A percentile compares a stretch with the other conserved stretches of the same genome.
Evolutionary conservation across 202 grass and related monocot genomes (phyloP).

Genomic region (Zizania palustris): DNA sequence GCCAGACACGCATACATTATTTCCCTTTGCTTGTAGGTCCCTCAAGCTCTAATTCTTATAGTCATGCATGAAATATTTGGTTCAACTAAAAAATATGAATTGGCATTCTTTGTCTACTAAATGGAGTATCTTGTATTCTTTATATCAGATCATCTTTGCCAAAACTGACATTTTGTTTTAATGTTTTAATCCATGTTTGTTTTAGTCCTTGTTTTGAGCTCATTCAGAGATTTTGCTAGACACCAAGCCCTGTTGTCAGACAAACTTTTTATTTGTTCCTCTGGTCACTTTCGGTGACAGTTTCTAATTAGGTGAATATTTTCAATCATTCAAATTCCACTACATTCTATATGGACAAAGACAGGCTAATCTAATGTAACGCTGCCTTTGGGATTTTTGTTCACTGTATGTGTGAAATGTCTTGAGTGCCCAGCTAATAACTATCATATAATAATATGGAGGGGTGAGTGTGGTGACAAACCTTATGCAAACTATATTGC

Average conservation of each 20-base stretch:
- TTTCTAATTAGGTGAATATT: background rate
- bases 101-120: background rate
- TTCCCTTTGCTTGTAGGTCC: background rate
- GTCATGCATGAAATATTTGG: background rate
- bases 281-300: background rate
- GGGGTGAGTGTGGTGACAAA: background rate
- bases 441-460: slow-evolving; percentile 13
- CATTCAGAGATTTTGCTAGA: background rate
- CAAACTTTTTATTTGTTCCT: background rate
- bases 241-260: background rate
- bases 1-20: background rate
- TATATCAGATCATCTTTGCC: background rate
- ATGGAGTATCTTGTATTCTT: background rate
- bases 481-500: slow-evolving; percentile 3
- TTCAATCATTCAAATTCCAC: background rate
- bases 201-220: background rate
- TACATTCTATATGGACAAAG: slow-evolving; percentile 3
- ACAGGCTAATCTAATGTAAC: background rate
- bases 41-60: background rate
- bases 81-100: background rate
- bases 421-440: slow-evolving; percentile 6
- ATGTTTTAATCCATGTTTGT: background rate
- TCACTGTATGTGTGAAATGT: background rate
- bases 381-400: slow-evolving; percentile 15
- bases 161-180: background rate